A percentile compares a stretch with the other conserved stretches of the same genome.
These are phyloP conservation scores for Amanita fuliginea DNA, from an alignment of 768 basidiomycete genomes.

Conservation along the genomic window DNA sequence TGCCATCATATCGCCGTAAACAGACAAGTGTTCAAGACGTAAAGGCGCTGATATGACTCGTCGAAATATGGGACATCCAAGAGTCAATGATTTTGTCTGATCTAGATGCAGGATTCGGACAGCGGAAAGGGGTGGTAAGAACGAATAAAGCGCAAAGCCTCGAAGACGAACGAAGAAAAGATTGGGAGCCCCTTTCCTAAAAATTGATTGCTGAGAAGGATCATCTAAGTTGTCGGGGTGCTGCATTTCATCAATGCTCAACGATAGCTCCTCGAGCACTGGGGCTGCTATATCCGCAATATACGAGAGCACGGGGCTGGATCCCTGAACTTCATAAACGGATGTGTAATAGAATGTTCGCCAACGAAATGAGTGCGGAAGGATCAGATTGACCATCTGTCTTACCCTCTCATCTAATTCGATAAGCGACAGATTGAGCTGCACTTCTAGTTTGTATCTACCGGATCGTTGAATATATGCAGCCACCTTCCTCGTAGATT, in stretches of 20 bases:
- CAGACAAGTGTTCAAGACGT: constrained; percentile 26
- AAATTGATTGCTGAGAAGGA: neutral
- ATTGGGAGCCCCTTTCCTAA: constrained; percentile 11
- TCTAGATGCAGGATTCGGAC: constrained; percentile 35
- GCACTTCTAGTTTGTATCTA: constrained; percentile 20
- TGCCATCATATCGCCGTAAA: constrained; percentile 31
- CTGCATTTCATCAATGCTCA: constrained; percentile 23
- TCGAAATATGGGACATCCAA: constrained; percentile 23
- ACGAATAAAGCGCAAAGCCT: constrained; percentile 29
- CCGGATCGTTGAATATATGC: constrained; percentile 25
- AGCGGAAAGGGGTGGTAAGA: constrained; percentile 22
- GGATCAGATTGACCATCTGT: constrained; percentile 18
- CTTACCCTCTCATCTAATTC: constrained; percentile 6
- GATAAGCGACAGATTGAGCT: constrained; percentile 14
- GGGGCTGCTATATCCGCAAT: constrained; percentile 21
- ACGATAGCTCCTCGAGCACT: constrained; percentile 25
- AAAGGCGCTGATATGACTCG: constrained; percentile 23
- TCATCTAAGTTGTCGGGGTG: constrained; percentile 8
- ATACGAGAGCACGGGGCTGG: constrained; percentile 18
- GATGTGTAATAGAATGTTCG: constrained; percentile 21
- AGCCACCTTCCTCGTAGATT: constrained; percentile 12
- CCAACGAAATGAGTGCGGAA: constrained; percentile 25
- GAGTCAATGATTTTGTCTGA: constrained; percentile 23
- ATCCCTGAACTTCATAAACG: constrained; percentile 13
- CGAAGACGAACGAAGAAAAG: constrained; percentile 31